Evolutionary conservation across 139 green algal species (phyloP), one percentile per base, ranked within the genome.

Genomic region (Chlamydomonas incerta): DNA sequence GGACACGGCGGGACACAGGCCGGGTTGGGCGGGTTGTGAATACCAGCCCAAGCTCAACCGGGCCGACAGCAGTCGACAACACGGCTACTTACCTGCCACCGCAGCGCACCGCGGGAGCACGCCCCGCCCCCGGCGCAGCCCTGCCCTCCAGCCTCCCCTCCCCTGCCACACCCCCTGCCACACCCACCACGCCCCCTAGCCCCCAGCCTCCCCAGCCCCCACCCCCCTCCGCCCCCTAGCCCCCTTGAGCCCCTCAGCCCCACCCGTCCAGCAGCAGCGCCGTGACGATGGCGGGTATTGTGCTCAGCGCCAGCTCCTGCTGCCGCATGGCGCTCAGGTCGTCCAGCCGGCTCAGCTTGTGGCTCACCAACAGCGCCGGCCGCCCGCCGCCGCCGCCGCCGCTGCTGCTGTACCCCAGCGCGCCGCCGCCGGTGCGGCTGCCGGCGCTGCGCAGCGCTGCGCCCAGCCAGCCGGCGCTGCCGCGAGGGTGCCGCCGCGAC

Each of bases 251-350:
- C 62, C 62, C n/a, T 29, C 65, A 29, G 3, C 29, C 72, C 3
- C 60, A 83, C 75, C 75, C 75, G 75, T 83, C 75, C 75, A 83
- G 41, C 58, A 83, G 62, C 75, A 83, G 37, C 60, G 60, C 75
- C 6, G 75, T 83, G 60, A 83, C 75, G 60, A 83, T 83, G 35
- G 37, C 26, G 29, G 58, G 75, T 29, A 83, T 83, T 24, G 62
- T 72, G 29, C 13, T 63, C 9, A 83, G 75, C 35, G 75, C 75
- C 60, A 83, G 33, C 75, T 83, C 75, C 75, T 83, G 60, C 75
- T 83, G 75, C 60, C 60, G 75, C 60, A 72, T 60, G 26, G 60
- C 75, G 14, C 60, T 62, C 57, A 63, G 75, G 37, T 83, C 75
- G 37, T 83, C 75, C 62, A 73, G 26, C 28, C 75, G 75, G 28